Percentiles rank a stretch among this genome's conserved stretches.
Evolutionary conservation across 805 yeast genomes (phyloP).

Genomic region (Limtongozyma cylindracea): DNA sequence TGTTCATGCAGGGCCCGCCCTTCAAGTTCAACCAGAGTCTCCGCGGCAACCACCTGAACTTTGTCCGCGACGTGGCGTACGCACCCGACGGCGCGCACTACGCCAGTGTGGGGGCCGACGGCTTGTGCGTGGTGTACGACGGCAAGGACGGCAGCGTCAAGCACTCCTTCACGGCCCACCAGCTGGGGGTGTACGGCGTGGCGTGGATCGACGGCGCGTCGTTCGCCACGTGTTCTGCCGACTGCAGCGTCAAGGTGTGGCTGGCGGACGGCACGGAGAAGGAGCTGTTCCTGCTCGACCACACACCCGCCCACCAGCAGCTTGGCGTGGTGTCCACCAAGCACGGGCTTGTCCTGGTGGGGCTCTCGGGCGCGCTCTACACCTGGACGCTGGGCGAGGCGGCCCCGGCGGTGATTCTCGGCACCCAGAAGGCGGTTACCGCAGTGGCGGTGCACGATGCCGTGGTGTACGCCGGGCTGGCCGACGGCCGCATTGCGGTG

Average conservation of each 20-base stretch:
- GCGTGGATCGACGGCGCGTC: constrained; percentile 35
- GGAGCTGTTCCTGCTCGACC: constrained; percentile 20
- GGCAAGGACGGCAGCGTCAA: constrained; percentile 66
- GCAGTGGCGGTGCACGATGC: constrained; percentile 12
- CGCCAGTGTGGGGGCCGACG: constrained; percentile 70
- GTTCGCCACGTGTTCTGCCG: constrained; percentile 73
- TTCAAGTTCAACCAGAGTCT: constrained; percentile 60
- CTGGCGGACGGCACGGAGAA: constrained; percentile 13
- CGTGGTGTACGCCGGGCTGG: constrained; percentile 36
- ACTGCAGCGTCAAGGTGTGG: constrained; percentile 44
- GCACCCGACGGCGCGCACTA: constrained; percentile 59
- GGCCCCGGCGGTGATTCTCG: constrained; percentile 21
- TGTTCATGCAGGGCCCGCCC: constrained; percentile 81
- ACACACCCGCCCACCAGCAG: constrained; percentile 30
- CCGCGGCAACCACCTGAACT: constrained; percentile 52
- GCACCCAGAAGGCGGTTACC: constrained; percentile 72
- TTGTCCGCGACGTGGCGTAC: constrained; percentile 58
- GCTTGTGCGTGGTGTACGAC: constrained; percentile 53
- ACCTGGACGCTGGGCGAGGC: constrained; percentile 17
- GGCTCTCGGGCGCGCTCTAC: constrained; percentile 48
- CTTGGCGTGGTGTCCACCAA: constrained; percentile 53
- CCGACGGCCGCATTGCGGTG: constrained; percentile 48
- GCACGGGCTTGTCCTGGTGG: constrained; percentile 34
- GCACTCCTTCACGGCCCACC: constrained; percentile 26
- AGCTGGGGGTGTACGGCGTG: constrained; percentile 62